Conservation (phyloP, 2,329 filamentous ascomycete species). For the Ceratocystis harringtonii region DNA sequence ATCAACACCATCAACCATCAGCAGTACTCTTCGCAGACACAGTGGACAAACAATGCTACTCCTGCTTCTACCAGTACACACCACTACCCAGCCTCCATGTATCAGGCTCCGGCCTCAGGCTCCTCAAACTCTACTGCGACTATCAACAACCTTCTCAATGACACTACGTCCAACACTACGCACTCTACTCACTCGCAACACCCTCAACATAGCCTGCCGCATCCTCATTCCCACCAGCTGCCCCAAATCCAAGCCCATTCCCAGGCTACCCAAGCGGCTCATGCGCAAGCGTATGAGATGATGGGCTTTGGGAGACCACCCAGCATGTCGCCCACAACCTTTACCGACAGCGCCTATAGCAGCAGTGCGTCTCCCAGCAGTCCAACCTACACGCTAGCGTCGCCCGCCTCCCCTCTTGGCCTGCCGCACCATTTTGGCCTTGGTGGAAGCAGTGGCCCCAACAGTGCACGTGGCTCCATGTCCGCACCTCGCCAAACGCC, state of each 20-base stretch:
- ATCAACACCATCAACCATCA: conserved; percentile 2
- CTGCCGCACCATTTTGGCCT: conserved; percentile 9
- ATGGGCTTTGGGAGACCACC: conserved; percentile 10
- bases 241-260: not conserved
- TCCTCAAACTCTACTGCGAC: conserved; percentile 5
- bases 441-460: not conserved
- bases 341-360: conserved; percentile 12
- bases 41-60: conserved; percentile 1
- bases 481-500: conserved; percentile 9
- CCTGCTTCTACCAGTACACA: not conserved
- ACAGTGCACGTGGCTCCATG: conserved; percentile 3
- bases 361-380: conserved; percentile 10
- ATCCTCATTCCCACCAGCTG: not conserved
- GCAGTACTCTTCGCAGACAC: conserved; percentile 6
- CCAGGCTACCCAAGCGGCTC: not conserved
- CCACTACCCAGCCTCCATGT: conserved; percentile 10
- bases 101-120: conserved; percentile 7
- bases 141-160: conserved; percentile 15
- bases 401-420: conserved; percentile 12
- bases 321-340: conserved; percentile 14
- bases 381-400: conserved; percentile 14
- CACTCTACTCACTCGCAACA: not conserved
- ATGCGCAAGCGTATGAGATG: conserved; percentile 9
- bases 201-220: not conserved
- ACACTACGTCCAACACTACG: conserved; percentile 2